phyloP scores from a whole-genome alignment of 192 early-diverging fungal genomes.

The Haplosporangium gracile region DNA sequence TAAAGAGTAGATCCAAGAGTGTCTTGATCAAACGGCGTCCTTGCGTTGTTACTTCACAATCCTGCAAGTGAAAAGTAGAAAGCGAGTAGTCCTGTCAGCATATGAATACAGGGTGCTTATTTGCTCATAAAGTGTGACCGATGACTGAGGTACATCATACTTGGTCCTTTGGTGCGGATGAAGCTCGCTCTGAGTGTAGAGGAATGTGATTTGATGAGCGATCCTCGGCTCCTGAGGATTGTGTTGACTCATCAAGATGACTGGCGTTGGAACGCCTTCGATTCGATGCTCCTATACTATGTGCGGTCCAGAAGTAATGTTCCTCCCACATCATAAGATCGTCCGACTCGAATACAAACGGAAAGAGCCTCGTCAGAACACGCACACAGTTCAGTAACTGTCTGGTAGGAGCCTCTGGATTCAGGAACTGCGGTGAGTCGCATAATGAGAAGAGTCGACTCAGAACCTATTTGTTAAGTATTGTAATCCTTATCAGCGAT shows the following conservation, averaged over 20 bases:
- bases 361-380: constrained; percentile 86
- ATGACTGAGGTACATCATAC: background rate
- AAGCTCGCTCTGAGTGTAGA: background rate
- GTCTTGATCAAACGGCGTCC: constrained; percentile 69
- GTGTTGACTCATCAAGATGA: background rate
- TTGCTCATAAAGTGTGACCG: background rate
- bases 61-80: background rate
- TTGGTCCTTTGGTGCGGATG: background rate
- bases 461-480: constrained; percentile 53
- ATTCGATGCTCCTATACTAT: background rate
- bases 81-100: background rate
- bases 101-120: background rate
- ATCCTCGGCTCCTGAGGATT: background rate
- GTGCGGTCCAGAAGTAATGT: constrained; percentile 72
- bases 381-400: constrained; percentile 88
- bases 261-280: background rate
- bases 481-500: background rate
- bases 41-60: constrained; percentile 7
- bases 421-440: constrained; percentile 63
- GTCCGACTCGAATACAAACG: constrained; percentile 83
- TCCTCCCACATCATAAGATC: constrained; percentile 68
- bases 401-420: constrained; percentile 64
- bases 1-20: constrained; percentile 70
- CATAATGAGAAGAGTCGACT: constrained; percentile 66
- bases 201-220: background rate